Percentiles rank a stretch among this genome's conserved stretches.
Evolutionary conservation across 352 stramenopile species (phyloP).

Genomic region (Aphanomyces stellatus): DNA sequence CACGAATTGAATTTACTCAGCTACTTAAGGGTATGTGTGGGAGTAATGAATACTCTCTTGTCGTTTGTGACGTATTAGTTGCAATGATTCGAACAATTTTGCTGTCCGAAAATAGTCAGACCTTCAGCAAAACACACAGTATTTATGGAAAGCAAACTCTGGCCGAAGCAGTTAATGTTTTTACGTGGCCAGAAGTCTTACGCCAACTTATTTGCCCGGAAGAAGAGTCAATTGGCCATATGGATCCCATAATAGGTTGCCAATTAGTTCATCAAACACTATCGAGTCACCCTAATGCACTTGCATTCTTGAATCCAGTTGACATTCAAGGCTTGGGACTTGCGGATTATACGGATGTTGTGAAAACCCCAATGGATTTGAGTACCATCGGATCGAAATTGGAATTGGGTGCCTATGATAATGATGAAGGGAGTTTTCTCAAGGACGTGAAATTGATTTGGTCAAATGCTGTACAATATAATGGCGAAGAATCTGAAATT

Average conservation of each 20-base stretch:
- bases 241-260: conserved; percentile 64
- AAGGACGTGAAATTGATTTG: conserved; percentile 65
- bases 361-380: conserved; percentile 87
- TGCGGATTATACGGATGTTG: conserved; percentile 71
- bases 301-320: conserved; percentile 76
- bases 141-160: too few species aligned
- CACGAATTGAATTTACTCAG: background rate
- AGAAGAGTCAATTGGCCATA: conserved; percentile 46
- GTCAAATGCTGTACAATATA: conserved; percentile 73
- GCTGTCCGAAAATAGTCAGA: too few species aligned
- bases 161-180: conserved; percentile 59
- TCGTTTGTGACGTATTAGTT: conserved; percentile 60
- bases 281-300: conserved; percentile 72
- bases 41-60: conserved; percentile 36
- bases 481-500: conserved; percentile 69
- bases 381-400: conserved; percentile 72
- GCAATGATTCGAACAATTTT: conserved; percentile 58
- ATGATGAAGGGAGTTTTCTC: conserved; percentile 42
- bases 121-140: too few species aligned
- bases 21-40: background rate
- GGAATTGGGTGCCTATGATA: conserved; percentile 58
- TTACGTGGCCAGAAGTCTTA: conserved; percentile 82
- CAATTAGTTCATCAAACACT: conserved; percentile 75
- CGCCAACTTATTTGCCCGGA: conserved; percentile 62
- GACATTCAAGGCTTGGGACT: conserved; percentile 67